Base-by-base conservation (phyloP, 2,329 filamentous ascomycete species). In the Sclerotinia spermophila region DNA sequence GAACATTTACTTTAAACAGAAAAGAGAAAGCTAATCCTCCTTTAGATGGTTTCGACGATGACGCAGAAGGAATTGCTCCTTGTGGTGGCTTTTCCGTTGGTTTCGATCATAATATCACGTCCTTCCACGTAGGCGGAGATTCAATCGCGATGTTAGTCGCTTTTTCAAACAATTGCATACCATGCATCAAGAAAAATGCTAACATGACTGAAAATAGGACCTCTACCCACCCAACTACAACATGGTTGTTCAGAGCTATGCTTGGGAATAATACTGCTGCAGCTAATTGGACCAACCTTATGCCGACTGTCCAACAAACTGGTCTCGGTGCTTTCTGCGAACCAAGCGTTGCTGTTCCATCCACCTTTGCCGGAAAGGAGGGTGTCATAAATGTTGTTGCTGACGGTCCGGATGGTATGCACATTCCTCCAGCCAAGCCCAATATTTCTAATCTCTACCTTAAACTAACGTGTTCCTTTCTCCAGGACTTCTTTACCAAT, bases 81-180 rank as follows among this genome's bases (percentile, higher is more conserved):
- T 90, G 87, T 78, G 88, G 88, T 72, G 85, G 86, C 73, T 83
- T 83, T 77, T 80, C 81, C 0, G 81, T 85, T 44, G 80, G 85
- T 73, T 82, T 86, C 68, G 61, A 75, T 68, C 81, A 81, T 74
- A 84, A 88, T 74, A 80, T 84, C 70, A 80, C 89, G 45, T 81
- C 87, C 74, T 89, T 89, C 79, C 84, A 88, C 76, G 84, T 89
- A 71, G 86, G 81, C 74, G 87, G 87, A 73, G 85, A 89, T 74
- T 80, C 83, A 70, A 80, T 90, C 56, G 82, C 82, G 38, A 71
- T 70, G 73, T 73, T 53, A 42, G 72, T 69, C n/a, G 5, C 7
- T 6, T 19, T 5, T 13, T 10, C n/a, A 7, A 11, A 38, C 33
- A 8, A 42, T 66, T 27, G 27, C 24, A 1, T 60, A 53, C 13